Evolutionary conservation across 2,329 filamentous ascomycete genomes (phyloP), one percentile per base, ranked within the genome.

Genomic region (Coleophoma cylindrospora): DNA sequence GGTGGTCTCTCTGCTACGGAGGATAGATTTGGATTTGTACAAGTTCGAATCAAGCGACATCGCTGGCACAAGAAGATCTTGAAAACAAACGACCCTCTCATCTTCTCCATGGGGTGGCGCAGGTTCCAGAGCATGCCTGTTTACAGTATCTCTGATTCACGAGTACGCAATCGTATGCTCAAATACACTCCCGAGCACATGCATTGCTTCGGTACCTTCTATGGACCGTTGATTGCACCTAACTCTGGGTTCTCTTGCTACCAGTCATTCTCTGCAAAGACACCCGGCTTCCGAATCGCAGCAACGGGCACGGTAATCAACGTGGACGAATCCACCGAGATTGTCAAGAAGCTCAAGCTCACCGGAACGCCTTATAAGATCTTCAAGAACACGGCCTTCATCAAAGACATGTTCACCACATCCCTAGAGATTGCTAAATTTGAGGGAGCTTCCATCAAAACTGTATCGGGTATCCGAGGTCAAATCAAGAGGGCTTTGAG

Each of bases 121-220:
- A 81, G 94, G 53, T 99, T 99, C 75, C 94, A 97, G 70, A 86
- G 87, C 6, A 75, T 94, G 59, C 92, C 92, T 15, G 84, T 96
- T 52, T 99, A 96, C 80, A 94, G 87, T 71, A 96, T 94, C 50
- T 94, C 89, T 21, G 94, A 97, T 69, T 95, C 89, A 54, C 83
- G 94, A 60, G 95, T 89, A 22, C 81, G 94, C 56, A 96, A 97
- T 70, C 85, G 94, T 50, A 96, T 99, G 92, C 80, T 99, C 54
- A 99, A 99, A 70, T 99, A 99, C 70, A 96, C 92, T 0, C 95
- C 94, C 0, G 95, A 99, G 74, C 94, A 99, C 66, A 97, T 96
- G 91, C 94, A 97, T 72, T 99, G 95, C 73, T 95, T 95, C 66
- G 94, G 83, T 38, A 96, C 91, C 46, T 91, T 97, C 70, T 97